Evolutionary conservation across 192 early-diverging fungal genomes (phyloP), one percentile per base, ranked within the genome.

Genomic region (Chytriomyces confervae): DNA sequence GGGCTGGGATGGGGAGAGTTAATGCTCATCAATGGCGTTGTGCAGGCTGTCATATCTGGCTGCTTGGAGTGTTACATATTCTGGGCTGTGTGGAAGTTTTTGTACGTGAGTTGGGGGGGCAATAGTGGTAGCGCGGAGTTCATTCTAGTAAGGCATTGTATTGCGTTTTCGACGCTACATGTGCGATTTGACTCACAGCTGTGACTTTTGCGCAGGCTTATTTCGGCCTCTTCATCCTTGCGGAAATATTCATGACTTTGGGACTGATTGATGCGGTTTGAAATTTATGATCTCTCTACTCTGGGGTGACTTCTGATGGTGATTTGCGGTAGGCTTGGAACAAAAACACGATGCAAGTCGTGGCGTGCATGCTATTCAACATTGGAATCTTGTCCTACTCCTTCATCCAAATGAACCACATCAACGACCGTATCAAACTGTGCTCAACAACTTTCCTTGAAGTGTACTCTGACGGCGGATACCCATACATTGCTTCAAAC

Each of bases 281-380:
- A 24, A 24, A 16, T 8, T n/a, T n/a, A 20, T 13, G 53, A 36
- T 7, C 13, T 2, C n/a, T 13, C n/a, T 29, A 8, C 2, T 60
- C 0, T 1, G 51, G 10, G 1, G 2, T 72, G 50, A 60, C 9
- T 18, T n/a, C 9, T 60, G 9, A 51, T 60, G 49, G 9, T 1
- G 11, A 8, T 65, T 13, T 65, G 29, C 29, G 47, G 20, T 3
- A 76, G 75, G 75, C 75, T 5, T 76, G 75, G 75, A 76, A 76
- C 65, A 76, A 76, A 67, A 77, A 77, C 46, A 70, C 76, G 3
- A 77, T 77, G 66, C 76, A 77, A 61, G 76, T 77, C 23, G 43
- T 77, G 53, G 76, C 76, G 29, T 66, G 65, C 11, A 50, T 69
- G 9, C 3, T 77, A 6, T 77, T 77, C 67, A 77, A 77, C 46